Base-by-base conservation (phyloP, 768 basidiomycete genomes). In the Imleria badia region DNA sequence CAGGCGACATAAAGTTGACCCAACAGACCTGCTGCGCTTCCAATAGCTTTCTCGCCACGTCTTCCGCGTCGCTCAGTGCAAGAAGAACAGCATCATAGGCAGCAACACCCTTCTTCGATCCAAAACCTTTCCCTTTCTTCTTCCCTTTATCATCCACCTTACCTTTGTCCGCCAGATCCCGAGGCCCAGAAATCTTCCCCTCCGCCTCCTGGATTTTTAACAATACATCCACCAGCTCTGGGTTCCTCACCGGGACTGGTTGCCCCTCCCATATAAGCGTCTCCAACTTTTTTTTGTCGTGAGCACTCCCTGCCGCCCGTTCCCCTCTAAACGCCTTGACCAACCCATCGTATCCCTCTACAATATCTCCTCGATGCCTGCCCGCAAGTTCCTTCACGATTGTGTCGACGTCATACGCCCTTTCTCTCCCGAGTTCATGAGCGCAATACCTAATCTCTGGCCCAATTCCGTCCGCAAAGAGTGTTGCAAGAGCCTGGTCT, bases 401-500 rank as follows among this genome's bases (percentile, higher is more conserved):
- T 5, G 77, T 81, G 58, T 90, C 87, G 30, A 94, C 74, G 66
- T 94, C 91, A 71, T 94, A 95, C 5, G 90, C 85, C 62, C 84
- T 87, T 40, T 76, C 76, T 48, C 84, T 77, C 1, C 93, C 91
- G 14, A 95, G 76, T 64, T 93, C 87, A 63, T 98, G 96, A 0
- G 95, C 94, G 61, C 89, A 93, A 72, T 94, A 88, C 42, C 96
- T 78, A 50, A 98, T 93, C 69, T 97, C 86, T 0, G 96, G 94
- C 22, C 90, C 86, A 49, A 96, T 83, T 63, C 90, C 88, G 65
- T 98, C 95, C 6, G 87, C 81, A 65, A 91, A 89, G 30, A 91
- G 78, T 10, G 83, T 81, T 6, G 92, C 89, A 10, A 98, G 79
- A 2, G 95, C 96, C 71, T 95, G 92, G 45, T 94, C 92, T 34